Conservation (phyloP, 2,329 filamentous ascomycete species). For the Curvularia sp. region DNA sequence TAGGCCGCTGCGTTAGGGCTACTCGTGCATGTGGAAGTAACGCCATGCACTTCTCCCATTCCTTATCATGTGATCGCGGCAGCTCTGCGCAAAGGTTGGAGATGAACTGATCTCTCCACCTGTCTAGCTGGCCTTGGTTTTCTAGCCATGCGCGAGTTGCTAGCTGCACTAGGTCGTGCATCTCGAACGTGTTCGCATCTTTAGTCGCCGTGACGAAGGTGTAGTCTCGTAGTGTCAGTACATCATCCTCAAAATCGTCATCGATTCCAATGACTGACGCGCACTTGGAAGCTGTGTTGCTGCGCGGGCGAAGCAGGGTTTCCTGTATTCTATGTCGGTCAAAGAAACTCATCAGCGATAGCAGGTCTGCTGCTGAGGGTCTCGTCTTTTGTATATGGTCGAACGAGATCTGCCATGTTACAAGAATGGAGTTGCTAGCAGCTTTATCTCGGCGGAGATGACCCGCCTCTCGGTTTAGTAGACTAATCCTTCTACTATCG, state of each 20-base stretch:
- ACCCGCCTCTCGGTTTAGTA: constrained; percentile 12
- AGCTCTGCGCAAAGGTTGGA: background rate
- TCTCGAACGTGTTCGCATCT: too few species aligned
- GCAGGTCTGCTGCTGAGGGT: background rate
- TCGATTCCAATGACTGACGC: too few species aligned
- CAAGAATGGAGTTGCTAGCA: background rate
- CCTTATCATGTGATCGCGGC: background rate
- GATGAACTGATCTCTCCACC: constrained; percentile 28
- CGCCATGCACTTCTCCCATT: background rate
- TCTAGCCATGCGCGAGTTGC: too few species aligned
- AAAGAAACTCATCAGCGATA: too few species aligned
- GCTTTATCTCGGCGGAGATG: background rate
- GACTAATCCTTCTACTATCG: constrained; percentile 35
- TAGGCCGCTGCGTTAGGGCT: background rate
- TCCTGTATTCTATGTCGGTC: too few species aligned
- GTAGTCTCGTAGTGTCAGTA: too few species aligned
- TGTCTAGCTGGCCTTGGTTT: constrained; percentile 15
- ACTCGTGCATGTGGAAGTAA: background rate
- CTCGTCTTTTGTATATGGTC: background rate
- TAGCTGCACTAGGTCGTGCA: too few species aligned
- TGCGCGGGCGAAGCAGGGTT: too few species aligned
- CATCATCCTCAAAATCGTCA: too few species aligned
- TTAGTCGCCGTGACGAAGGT: too few species aligned
- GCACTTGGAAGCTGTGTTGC: background rate
- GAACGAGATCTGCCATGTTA: background rate